Conservation (phyloP, 1,139 yeast species). For the Taphrina deformans region DNA sequence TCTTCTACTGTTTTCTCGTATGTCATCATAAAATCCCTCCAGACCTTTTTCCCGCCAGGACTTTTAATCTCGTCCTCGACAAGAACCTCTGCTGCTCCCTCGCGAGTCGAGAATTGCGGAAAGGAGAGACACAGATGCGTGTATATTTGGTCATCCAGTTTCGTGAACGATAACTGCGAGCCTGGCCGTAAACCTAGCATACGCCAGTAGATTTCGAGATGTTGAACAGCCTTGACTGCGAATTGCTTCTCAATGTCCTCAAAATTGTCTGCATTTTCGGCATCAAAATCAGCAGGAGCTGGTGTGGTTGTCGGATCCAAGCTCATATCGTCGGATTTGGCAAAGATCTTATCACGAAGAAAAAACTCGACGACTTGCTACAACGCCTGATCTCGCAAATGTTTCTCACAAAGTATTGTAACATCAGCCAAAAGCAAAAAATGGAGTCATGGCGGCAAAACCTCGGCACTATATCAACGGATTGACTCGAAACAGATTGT, state of each 20-base stretch:
- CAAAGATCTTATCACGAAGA: no score
- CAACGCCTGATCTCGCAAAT: no score
- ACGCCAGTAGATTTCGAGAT: conserved; percentile 92
- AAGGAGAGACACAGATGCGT: conserved; percentile 66
- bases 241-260: conserved; percentile 54
- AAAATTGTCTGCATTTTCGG: conserved; percentile 61
- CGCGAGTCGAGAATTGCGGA: conserved; percentile 71
- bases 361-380: no score
- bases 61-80: conserved; percentile 82
- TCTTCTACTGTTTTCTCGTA: conserved; percentile 68
- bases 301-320: conserved; percentile 22
- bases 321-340: neutral
- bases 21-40: conserved; percentile 85
- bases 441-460: neutral
- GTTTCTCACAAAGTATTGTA: no score
- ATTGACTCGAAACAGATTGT: no score
- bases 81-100: conserved; percentile 58
- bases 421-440: no score
- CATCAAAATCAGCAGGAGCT: conserved; percentile 48
- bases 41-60: conserved; percentile 73
- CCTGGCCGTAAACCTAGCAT: conserved; percentile 74
- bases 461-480: neutral
- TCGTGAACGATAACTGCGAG: conserved; percentile 54
- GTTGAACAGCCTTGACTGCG: conserved; percentile 95
- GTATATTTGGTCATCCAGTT: conserved; percentile 74